Evolutionary conservation across 2,329 filamentous ascomycete species (phyloP), one percentile per base, ranked within the genome.

Genomic region (Diaporthe destruens): DNA sequence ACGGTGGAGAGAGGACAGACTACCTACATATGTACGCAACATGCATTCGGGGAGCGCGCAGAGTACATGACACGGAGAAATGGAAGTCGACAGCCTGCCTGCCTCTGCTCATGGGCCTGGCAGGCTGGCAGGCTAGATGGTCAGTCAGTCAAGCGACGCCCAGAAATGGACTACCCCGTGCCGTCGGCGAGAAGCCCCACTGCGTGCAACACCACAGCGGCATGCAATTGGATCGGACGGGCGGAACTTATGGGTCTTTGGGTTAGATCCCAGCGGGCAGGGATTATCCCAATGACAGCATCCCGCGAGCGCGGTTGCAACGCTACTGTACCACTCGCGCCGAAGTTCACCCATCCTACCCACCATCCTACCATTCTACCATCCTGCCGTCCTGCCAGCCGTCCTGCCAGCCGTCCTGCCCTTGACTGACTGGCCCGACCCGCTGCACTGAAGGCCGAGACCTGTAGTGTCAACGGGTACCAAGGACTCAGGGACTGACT

Each of bases 151-250:
- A 69, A 69, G 53, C 53, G 42, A 69, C 36, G 44, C 29, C 25
- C 25, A 67, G 25, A 36, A 55, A 34, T 49, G 39, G 34, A 55
- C 39, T 66, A 53, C 57, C 53, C 55, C 32, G 18, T 65, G 53
- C 32, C 44, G 6, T 36, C 68, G 32, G 23, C 54, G 29, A 61
- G 39, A 39, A 29, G 34, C 44, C 54, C 70, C 70, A 61, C 71
- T 57, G 55, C 47, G 14, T 56, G 34, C 57, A 34, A 44, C 44
- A 47, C 12, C 25, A n/a, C 29, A 18, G 44, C 34, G 25, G 14
- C 11, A 16, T 54, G 39, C 68, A 23, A 73, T 73, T 73, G 72
- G 72, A 63, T 32, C 72, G 72, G 68, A 73, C 72, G 34, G 72
- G 65, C 56, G 72, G 72, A 73, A 49, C 72, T 71, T 65, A n/a